These are phyloP conservation scores for Primulina huaijiensis DNA, from an alignment of 257 asterid species.

Conservation along the genomic window DNA sequence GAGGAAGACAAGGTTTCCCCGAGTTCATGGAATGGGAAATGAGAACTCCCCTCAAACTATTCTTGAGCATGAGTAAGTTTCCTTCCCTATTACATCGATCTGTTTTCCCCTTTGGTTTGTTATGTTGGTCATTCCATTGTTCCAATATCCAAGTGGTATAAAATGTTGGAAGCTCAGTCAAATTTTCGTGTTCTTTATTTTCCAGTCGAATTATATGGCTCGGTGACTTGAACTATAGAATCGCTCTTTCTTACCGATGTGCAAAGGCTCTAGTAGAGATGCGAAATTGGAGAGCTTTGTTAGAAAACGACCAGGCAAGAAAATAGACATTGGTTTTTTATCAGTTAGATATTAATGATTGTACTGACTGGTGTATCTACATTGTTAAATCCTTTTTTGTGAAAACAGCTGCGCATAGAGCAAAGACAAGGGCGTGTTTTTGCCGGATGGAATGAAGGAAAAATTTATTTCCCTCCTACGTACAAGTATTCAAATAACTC, in stretches of 20 bases:
- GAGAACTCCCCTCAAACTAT: conserved; percentile 87
- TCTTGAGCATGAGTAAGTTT: conserved; percentile 85
- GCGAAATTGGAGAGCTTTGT: conserved; percentile 92
- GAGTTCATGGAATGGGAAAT: conserved; percentile 61
- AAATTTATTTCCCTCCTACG: conserved; percentile 85
- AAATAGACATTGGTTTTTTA: neutral
- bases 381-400: neutral
- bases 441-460: conserved; percentile 85
- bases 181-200: conserved; percentile 20
- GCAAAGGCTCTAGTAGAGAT: conserved; percentile 97
- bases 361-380: neutral
- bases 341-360: neutral
- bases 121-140: neutral
- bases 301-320: conserved; percentile 93
- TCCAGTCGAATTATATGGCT: conserved; percentile 97
- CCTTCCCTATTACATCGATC: neutral
- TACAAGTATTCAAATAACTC: conserved; percentile 86
- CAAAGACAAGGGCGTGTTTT: conserved; percentile 81
- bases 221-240: conserved; percentile 91
- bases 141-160: neutral
- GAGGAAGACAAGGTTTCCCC: conserved; percentile 92
- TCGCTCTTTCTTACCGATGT: conserved; percentile 78
- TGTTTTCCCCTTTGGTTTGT: neutral
- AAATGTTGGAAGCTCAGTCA: conserved; percentile 1
- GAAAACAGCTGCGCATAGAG: conserved; percentile 72